A percentile compares a stretch with the other conserved stretches of the same genome.
phyloP scores from a whole-genome alignment of 1,284 basidiomycete genomes.

The Apiotrichum siamense region DNA sequence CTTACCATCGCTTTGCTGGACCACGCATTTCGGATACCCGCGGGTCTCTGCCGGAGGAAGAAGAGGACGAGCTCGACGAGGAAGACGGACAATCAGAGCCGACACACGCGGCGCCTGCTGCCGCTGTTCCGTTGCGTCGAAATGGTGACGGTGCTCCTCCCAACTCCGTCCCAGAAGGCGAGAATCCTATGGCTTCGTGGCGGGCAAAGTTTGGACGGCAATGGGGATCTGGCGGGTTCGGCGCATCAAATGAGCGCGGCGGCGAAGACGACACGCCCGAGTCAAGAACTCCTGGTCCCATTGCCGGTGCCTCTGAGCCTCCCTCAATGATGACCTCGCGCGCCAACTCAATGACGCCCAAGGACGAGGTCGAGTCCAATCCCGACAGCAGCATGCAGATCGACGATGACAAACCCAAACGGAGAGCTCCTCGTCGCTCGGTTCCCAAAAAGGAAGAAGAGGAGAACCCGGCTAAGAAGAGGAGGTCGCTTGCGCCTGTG shows the following conservation, averaged over 20 bases:
- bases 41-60: slow-evolving; percentile 14
- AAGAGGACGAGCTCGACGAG: slow-evolving; percentile 16
- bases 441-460: slow-evolving; percentile 8
- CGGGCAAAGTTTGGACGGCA: slow-evolving; percentile 18
- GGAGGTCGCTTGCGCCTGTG: slow-evolving; percentile 23
- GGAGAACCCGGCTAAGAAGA: slow-evolving; percentile 9
- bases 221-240: slow-evolving; percentile 29
- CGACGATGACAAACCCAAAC: slow-evolving; percentile 10
- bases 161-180: not conserved
- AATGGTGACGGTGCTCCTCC: not conserved
- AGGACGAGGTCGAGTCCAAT: slow-evolving; percentile 16
- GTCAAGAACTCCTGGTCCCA: not conserved
- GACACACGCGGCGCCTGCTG: too few relatives aligned
- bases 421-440: slow-evolving; percentile 7
- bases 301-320: not conserved
- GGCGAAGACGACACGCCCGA: slow-evolving; percentile 23
- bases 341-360: slow-evolving; percentile 10
- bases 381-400: slow-evolving; percentile 4
- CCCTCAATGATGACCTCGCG: slow-evolving; percentile 5
- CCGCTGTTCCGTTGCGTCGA: not conserved
- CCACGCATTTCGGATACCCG: slow-evolving; percentile 16
- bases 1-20: slow-evolving; percentile 8
- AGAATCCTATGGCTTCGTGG: slow-evolving; percentile 14
- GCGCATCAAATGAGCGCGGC: slow-evolving; percentile 34
- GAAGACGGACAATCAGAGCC: too few relatives aligned